Evolutionary conservation across 352 stramenopile genomes (phyloP).

Genomic region (Phytopythium vexans): DNA sequence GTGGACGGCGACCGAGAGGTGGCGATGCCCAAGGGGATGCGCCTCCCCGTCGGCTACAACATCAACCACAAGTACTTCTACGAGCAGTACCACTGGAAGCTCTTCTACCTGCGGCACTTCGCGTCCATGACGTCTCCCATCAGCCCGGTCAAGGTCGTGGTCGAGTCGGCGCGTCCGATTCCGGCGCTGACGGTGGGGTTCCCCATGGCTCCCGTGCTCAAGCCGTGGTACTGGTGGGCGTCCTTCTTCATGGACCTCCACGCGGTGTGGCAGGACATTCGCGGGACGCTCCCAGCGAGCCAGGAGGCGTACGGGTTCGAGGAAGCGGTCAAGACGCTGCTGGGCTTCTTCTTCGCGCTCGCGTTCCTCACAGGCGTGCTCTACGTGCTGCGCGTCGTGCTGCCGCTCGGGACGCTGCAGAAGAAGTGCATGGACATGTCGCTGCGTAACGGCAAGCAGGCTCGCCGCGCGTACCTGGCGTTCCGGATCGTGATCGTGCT

Average conservation of each 20-base stretch:
- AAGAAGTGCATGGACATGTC: slow-evolving; percentile 54
- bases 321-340: slow-evolving; percentile 63
- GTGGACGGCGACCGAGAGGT: slow-evolving; percentile 32
- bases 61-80: slow-evolving; percentile 92
- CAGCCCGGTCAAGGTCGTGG: slow-evolving; percentile 80
- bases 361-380: slow-evolving; percentile 57
- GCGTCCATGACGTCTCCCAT: slow-evolving; percentile 86
- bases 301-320: slow-evolving; percentile 72
- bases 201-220: slow-evolving; percentile 84
- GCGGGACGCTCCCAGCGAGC: slow-evolving; percentile 56
- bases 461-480: slow-evolving; percentile 42
- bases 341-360: slow-evolving; percentile 51
- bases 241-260: slow-evolving; percentile 81
- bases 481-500: slow-evolving; percentile 60
- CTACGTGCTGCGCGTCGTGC: slow-evolving; percentile 57
- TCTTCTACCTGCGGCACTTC: slow-evolving; percentile 84
- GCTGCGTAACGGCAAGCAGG: slow-evolving; percentile 50
- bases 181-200: slow-evolving; percentile 82
- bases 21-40: slow-evolving; percentile 53
- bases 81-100: slow-evolving; percentile 87
- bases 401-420: slow-evolving; percentile 60
- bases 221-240: slow-evolving; percentile 89
- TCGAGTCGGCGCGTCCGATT: slow-evolving; percentile 74
- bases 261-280: slow-evolving; percentile 83
- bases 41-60: slow-evolving; percentile 85